Evolutionary conservation across 805 yeast species (phyloP).

Genomic region (Starmerella lactis-condensi): DNA sequence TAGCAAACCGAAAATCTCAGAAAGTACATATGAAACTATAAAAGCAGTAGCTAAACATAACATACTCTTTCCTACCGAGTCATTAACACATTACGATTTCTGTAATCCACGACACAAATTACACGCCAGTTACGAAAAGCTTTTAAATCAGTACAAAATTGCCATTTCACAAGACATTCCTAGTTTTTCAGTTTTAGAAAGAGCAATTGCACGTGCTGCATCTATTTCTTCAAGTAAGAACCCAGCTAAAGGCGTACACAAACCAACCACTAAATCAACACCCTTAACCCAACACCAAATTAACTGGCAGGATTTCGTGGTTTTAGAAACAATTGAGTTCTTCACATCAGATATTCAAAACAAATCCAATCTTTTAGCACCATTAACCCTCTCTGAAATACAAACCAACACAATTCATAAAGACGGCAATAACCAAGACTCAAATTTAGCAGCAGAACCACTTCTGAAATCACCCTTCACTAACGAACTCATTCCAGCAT

Average conservation of each 20-base stretch:
- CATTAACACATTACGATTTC: conserved; percentile 37
- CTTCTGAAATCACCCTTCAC: conserved; percentile 60
- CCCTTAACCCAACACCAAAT: conserved; percentile 48
- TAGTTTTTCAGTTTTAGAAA: conserved; percentile 11
- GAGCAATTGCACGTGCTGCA: conserved; percentile 7
- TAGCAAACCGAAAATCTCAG: conserved; percentile 29
- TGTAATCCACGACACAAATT: conserved; percentile 42
- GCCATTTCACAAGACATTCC: conserved; percentile 20
- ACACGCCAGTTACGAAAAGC: conserved; percentile 31
- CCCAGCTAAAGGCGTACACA: no score
- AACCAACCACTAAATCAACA: no score
- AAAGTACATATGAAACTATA: conserved; percentile 47
- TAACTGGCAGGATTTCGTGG: conserved; percentile 72
- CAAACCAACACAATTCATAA: conserved; percentile 1
- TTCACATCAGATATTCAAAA: conserved; percentile 16
- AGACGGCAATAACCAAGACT: background rate
- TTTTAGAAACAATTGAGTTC: conserved; percentile 52
- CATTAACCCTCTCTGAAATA: conserved; percentile 7
- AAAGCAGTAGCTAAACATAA: conserved; percentile 54
- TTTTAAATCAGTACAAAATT: conserved; percentile 37
- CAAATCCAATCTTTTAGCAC: conserved; percentile 30
- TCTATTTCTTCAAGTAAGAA: no score
- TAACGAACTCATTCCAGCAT: conserved; percentile 48
- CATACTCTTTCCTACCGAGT: conserved; percentile 37
- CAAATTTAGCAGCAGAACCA: background rate